Evolutionary conservation across 1,284 basidiomycete species (phyloP), one percentile per base, ranked within the genome.

Genomic region (Afroboletus lepidellus): DNA sequence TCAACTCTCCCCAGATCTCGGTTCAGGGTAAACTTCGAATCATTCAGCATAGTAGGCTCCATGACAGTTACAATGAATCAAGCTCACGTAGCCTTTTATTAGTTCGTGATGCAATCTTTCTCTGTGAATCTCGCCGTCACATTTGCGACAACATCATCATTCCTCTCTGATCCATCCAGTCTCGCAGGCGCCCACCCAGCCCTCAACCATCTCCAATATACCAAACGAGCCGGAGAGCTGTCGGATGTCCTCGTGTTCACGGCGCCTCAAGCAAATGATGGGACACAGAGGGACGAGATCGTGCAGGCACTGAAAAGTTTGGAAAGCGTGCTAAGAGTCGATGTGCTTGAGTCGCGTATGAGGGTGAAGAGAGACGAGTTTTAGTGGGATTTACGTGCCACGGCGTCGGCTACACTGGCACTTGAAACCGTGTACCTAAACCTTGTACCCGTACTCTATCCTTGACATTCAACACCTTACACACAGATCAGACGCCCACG

Each of bases 281-380:
- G 34, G 30, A 12, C 34, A 3, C 42, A 33, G 25, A 51, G 27
- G 24, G 51, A 66, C 27, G 54, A 57, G 23, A 39, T 65, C 0
- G 42, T 68, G 24, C 52, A 53, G 41, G 55, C 36, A 23, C 37
- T 65, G 43, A 53, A 60, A 21, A 38, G 53, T 13, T 15, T 63
- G 37, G 52, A 65, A 21, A 33, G 62, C 21, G 60, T 65, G 37
- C 33, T 57, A 0, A 67, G 53, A 33, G 64, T 65, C 3, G 64
- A 65, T 37, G 54, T 60, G 6, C 57, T 67, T 21, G 58, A 65
- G 27, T 18, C 47, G 12, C 65, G 58, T 23, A 53, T 15, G 56
- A 57, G 66, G 39, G 27, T 25, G 13, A 65, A 68, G 47, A 59
- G 66, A 43, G 62, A 67, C 24, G 66, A 68, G 23, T 59, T 66